Conservation (phyloP, 2,329 filamentous ascomycete genomes). For the Cladosporium austrohemisphaericum region DNA sequence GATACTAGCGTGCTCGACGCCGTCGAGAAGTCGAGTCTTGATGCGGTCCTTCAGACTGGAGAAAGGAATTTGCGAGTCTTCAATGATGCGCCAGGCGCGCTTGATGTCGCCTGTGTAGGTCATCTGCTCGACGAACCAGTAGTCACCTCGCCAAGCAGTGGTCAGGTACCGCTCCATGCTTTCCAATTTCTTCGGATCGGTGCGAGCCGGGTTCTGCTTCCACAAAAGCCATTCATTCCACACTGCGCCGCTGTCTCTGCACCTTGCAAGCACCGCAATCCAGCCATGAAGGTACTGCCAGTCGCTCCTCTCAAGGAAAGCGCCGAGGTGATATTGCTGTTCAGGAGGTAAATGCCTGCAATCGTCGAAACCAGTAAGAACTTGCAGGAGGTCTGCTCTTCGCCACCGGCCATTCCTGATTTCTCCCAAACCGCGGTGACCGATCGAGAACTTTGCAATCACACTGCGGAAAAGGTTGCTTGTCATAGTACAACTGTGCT, state of each 20-base stretch:
- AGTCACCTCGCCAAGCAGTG: conserved; percentile 29
- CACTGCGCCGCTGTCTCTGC: conserved; percentile 27
- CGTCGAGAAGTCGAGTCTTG: conserved; percentile 26
- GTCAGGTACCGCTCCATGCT: conserved; percentile 17
- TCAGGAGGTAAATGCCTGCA: conserved; percentile 24
- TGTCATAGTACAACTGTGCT: conserved; percentile 21
- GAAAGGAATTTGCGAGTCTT: conserved; percentile 25
- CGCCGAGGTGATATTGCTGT: conserved; percentile 31
- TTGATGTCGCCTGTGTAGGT: conserved; percentile 26
- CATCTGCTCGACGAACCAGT: conserved; percentile 36
- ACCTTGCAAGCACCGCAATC: conserved; percentile 33
- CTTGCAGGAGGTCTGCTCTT: conserved; percentile 32
- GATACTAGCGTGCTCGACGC: conserved; percentile 23
- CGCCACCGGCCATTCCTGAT: conserved; percentile 37
- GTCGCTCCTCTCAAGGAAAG: conserved; percentile 29
- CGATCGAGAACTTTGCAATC: conserved; percentile 38
- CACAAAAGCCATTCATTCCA: conserved; percentile 35
- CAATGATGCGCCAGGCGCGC: conserved; percentile 30
- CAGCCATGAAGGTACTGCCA: conserved; percentile 35
- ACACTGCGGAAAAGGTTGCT: conserved; percentile 31
- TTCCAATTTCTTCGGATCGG: conserved; percentile 21
- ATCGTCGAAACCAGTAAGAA: conserved; percentile 34
- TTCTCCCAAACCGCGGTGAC: conserved; percentile 33
- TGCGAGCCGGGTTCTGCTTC: conserved; percentile 24
- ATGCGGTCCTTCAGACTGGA: conserved; percentile 20